These are phyloP conservation scores for Hyphopichia homilentoma DNA, from an alignment of 805 yeast species.

Conservation along the genomic window DNA sequence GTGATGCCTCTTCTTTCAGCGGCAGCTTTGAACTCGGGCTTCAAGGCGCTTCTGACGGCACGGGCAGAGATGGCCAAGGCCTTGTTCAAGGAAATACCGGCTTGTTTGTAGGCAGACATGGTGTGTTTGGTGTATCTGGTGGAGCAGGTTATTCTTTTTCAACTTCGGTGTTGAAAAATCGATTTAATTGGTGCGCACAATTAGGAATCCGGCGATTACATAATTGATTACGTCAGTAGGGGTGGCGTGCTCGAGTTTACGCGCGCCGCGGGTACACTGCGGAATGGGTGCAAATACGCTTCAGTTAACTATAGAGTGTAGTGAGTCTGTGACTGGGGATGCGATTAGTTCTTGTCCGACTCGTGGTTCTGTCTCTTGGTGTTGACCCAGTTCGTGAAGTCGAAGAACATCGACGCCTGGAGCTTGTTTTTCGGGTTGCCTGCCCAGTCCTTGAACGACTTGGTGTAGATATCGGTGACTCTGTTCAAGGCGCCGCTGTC, in stretches of 20 bases:
- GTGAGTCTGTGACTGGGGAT: too few species aligned
- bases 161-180: neutral
- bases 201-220: too few species aligned
- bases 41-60: slow-evolving; percentile 82
- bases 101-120: slow-evolving; percentile 49
- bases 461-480: slow-evolving; percentile 55
- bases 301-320: too few species aligned
- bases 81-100: slow-evolving; percentile 65
- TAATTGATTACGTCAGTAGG: too few species aligned
- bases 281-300: too few species aligned
- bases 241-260: slow-evolving; percentile 1
- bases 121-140: slow-evolving; percentile 2
- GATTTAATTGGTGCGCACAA: too few species aligned
- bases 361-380: slow-evolving; percentile 35
- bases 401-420: slow-evolving; percentile 60
- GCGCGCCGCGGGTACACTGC: too few species aligned
- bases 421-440: slow-evolving; percentile 41
- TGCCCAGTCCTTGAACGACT: slow-evolving; percentile 61
- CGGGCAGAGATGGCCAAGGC: slow-evolving; percentile 89
- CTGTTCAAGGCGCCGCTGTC: slow-evolving; percentile 34
- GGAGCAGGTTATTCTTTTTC: too few species aligned
- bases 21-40: slow-evolving; percentile 75
- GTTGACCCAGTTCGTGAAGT: slow-evolving; percentile 75
- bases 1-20: slow-evolving; percentile 68
- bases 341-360: too few species aligned